Base-by-base conservation (phyloP, 1,284 basidiomycete species). In the Tylopilus sp. region DNA sequence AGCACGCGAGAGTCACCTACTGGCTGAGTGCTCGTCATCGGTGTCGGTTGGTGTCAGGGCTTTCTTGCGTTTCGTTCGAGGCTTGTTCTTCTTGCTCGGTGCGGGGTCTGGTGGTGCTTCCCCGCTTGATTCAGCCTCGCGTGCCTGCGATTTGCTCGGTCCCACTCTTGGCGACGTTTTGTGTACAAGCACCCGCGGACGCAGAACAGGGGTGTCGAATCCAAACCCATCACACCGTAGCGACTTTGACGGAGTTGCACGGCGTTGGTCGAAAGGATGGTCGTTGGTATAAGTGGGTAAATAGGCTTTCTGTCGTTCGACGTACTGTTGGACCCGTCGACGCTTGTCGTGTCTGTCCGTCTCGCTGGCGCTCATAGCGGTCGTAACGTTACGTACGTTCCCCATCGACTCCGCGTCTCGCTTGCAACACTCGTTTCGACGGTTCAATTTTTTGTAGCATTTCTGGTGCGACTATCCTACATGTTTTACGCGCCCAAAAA, bases 171-270 rank as follows among this genome's bases (percentile, higher is more conserved):
- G 30, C 15, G 44, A 3, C 10, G 15, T n/a, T 2, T 48, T 54
- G 26, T 46, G 49, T 41, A 62, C 59, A 13, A 40, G 55, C 10
- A 58, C 60, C 3, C 82, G 73, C 35, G 82, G 71, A 54, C 74
- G 78, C 40, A 84, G 66, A n/a, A 84, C 60, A 10, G 82, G 82
- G 4, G 82, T 84, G 28, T 71, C 75, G 55, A 84, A 80, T 2
- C 73, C 74, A 54, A 72, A 71, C 12, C 50, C 48, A 19, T 54
- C 37, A 26, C 41, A 42, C 26, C 31, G 47, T 16, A 34, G 26
- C n/a, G 31, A 40, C 39, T 54, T 48, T 46, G 51, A 11, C 4
- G 61, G 53, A 21, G 53, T 57, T 44, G 37, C 48, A 34, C n/a
- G 21, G 30, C n/a, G 29, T n/a, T 38, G 59, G 54, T 71, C 71